Base-by-base conservation (phyloP, 805 yeast species). In the Candida mattraensis region DNA sequence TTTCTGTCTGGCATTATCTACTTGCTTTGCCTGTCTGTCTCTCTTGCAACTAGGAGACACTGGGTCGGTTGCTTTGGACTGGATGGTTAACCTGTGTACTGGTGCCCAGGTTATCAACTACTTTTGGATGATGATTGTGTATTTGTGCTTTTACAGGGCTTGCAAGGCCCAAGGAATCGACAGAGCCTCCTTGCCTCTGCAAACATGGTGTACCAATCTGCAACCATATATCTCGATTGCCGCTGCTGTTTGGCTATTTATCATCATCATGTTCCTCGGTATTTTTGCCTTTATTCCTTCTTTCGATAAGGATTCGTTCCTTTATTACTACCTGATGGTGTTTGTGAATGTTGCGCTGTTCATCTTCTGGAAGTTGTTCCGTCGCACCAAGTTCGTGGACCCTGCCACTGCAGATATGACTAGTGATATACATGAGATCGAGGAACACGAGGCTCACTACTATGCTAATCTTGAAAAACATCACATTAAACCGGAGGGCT, bases 121-220 rank as follows among this genome's bases (percentile, higher is more conserved):
- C 23, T 42, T 53, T 23, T 42, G 47, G 32, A 60, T 60, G 64
- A 53, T 54, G 54, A 61, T 73, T 31, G 76, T 83, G 14, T 85
- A 78, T 51, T 45, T 80, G 18, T 69, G 78, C 32, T 86, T 83
- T 61, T 74, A 77, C 58, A 69, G 72, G 40, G 88, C 84, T 1
- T 72, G 80, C 50, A 55, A 63, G 33, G 76, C 67, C 1, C 87
- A 84, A 50, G 69, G 70, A 12, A 45, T 75, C 15, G 73, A 67
- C 56, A 69, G 77, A 34, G 44, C 39, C 26, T 56, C 54, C 2
- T 32, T 57, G 42, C 75, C 80, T 5, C 73, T 72, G 56, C 67
- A 60, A 37, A 68, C 80, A 4, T 73, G 76, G 74, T 61, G 64
- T 41, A 55, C 63, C 8, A 58, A 64, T n/a, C 67, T 72, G 34